These are phyloP conservation scores for Kodamaea leandrae DNA, from an alignment of 805 yeast genomes.

Conservation along the genomic window DNA sequence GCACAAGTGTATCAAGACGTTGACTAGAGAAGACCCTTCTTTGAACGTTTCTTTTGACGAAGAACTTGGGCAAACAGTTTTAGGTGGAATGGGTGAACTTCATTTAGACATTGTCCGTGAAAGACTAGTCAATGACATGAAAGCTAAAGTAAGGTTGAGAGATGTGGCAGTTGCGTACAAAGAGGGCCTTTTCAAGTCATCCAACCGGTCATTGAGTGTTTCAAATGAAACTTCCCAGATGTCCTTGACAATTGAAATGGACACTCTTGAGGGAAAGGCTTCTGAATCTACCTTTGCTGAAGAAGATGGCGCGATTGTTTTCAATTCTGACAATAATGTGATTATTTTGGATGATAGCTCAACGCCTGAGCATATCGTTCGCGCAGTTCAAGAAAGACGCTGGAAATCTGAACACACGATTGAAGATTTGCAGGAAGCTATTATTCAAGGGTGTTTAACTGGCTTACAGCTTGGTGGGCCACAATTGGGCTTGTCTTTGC, in stretches of 20 bases:
- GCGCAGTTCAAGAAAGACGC: conserved; percentile 30
- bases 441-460: conserved; percentile 58
- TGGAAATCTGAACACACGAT: conserved; percentile 51
- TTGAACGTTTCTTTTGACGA: conserved; percentile 68
- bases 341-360: conserved; percentile 35
- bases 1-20: conserved; percentile 62
- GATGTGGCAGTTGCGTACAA: conserved; percentile 87
- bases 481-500: conserved; percentile 52
- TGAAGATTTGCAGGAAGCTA: conserved; percentile 51
- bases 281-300: conserved; percentile 32
- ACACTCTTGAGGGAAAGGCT: conserved; percentile 38
- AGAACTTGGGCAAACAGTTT: conserved; percentile 82
- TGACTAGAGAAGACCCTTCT: conserved; percentile 91
- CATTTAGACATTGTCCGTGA: conserved; percentile 88
- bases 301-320: conserved; percentile 37
- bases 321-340: conserved; percentile 50
- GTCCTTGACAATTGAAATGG: conserved; percentile 28
- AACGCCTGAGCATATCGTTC: conserved; percentile 23
- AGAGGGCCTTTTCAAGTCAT: conserved; percentile 48
- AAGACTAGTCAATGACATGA: conserved; percentile 74
- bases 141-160: conserved; percentile 78
- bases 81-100: conserved; percentile 96
- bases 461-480: conserved; percentile 70
- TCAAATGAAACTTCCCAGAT: conserved; percentile 20
- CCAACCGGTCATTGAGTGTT: neutral